Evolutionary conservation across 192 early-diverging fungal species (phyloP).

Genomic region (Fimicolochytrium jonesii): DNA sequence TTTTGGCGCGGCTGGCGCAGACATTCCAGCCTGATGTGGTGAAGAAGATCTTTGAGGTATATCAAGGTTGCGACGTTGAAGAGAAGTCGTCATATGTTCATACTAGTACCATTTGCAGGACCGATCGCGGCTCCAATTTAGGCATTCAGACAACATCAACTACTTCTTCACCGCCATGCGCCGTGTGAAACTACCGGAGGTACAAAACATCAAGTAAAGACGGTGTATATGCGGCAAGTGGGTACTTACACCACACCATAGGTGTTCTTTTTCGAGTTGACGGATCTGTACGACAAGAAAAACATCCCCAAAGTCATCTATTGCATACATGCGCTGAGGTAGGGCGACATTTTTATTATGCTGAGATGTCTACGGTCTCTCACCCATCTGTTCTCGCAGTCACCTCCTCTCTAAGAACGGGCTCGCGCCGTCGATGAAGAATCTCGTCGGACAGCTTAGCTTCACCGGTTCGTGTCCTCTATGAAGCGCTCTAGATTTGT

Average conservation of each 20-base stretch:
- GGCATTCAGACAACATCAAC: conserved; percentile 98
- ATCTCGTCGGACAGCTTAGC: conserved; percentile 85
- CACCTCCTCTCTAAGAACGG: conserved; percentile 84
- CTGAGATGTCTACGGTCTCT: background rate
- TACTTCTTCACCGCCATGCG: conserved; percentile 79
- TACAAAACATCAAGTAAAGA: no score
- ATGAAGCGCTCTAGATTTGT: no score
- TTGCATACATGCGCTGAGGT: conserved; percentile 94
- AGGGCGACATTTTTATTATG: background rate
- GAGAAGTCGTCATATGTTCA: no score
- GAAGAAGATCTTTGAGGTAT: conserved; percentile 75
- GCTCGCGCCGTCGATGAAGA: conserved; percentile 83
- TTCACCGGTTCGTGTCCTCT: conserved; percentile 66
- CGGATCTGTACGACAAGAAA: conserved; percentile 97
- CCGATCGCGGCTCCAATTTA: conserved; percentile 72
- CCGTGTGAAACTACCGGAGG: conserved; percentile 77
- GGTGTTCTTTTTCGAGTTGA: conserved; percentile 96
- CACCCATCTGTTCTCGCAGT: no score
- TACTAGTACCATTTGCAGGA: conserved; percentile 57
- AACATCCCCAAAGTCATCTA: conserved; percentile 99
- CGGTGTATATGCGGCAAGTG: no score
- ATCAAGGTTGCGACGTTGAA: background rate
- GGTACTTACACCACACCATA: no score
- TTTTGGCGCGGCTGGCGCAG: conserved; percentile 82
- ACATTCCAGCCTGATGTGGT: conserved; percentile 80